These are phyloP conservation scores for Stentor roeselii DNA, from an alignment of 73 alveolate genomes.

Conservation along the genomic window DNA sequence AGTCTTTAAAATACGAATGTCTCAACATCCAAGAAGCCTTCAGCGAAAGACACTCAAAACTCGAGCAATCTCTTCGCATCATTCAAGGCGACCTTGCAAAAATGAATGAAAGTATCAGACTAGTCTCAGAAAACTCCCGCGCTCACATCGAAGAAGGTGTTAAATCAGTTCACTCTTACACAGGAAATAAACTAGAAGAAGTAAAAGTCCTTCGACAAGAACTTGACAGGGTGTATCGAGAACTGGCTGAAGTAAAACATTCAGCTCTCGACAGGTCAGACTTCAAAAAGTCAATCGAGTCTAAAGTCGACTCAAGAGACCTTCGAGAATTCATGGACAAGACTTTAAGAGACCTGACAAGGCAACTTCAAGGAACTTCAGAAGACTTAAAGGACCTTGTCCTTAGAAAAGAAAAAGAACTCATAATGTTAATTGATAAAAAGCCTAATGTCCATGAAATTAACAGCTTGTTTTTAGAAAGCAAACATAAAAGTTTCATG, in stretches of 20 bases:
- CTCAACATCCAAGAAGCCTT: conserved; percentile 5
- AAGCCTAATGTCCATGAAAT: conserved; percentile 7
- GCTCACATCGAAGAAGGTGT: neutral
- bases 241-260: neutral
- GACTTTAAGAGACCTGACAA: neutral
- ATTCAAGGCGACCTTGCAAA: conserved; percentile 11
- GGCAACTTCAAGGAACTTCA: neutral
- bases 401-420: neutral
- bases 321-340: neutral
- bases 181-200: neutral
- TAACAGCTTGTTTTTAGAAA: neutral
- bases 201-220: neutral
- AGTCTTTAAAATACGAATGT: neutral
- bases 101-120: conserved; percentile 33
- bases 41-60: conserved; percentile 26
- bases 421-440: neutral
- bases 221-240: neutral
- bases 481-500: neutral
- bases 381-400: neutral
- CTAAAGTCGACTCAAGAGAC: conserved; percentile 6
- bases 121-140: conserved; percentile 18
- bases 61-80: conserved; percentile 1
- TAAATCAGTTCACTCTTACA: neutral
- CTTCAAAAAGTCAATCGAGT: neutral
- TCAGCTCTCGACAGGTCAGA: neutral